phyloP scores from a whole-genome alignment of 192 early-diverging fungal genomes.

The Piromyces sp. region DNA sequence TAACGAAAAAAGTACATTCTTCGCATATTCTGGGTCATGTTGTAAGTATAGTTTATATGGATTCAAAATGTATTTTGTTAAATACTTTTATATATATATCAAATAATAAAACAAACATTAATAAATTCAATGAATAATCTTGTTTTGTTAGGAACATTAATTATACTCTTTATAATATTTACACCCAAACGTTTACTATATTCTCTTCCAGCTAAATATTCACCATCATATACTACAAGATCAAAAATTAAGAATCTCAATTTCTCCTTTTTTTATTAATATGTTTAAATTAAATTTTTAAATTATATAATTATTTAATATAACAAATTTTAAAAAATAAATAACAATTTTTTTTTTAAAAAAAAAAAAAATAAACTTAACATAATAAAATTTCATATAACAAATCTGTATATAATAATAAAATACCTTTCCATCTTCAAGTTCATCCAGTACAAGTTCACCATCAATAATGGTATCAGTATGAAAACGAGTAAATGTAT shows the following conservation, averaged over 20 bases:
- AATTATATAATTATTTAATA: too few relatives aligned
- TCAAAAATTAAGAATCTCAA: not conserved
- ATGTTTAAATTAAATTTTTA: too few relatives aligned
- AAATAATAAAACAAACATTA: not conserved
- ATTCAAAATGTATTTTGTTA: not conserved
- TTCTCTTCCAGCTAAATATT: not conserved
- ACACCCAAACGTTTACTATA: not conserved
- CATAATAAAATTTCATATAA: too few relatives aligned
- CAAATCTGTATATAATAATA: conserved; percentile 24
- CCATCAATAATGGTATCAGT: conserved; percentile 22
- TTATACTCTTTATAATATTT: not conserved
- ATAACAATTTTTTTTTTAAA: too few relatives aligned
- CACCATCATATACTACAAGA: not conserved
- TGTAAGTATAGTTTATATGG: not conserved
- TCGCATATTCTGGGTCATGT: conserved; percentile 1
- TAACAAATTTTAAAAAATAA: too few relatives aligned
- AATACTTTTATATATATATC: not conserved
- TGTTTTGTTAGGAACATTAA: too few relatives aligned
- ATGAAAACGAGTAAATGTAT: not conserved
- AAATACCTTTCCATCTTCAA: conserved; percentile 34
- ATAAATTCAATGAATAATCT: too few relatives aligned
- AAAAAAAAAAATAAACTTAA: too few relatives aligned
- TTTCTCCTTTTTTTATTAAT: conserved; percentile 34
- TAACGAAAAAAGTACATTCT: not conserved
- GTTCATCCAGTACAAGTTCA: conserved; percentile 64